A percentile compares a stretch with the other conserved stretches of the same genome.
phyloP scores from a whole-genome alignment of 768 basidiomycete species.

The Pleurotus djamor region DNA sequence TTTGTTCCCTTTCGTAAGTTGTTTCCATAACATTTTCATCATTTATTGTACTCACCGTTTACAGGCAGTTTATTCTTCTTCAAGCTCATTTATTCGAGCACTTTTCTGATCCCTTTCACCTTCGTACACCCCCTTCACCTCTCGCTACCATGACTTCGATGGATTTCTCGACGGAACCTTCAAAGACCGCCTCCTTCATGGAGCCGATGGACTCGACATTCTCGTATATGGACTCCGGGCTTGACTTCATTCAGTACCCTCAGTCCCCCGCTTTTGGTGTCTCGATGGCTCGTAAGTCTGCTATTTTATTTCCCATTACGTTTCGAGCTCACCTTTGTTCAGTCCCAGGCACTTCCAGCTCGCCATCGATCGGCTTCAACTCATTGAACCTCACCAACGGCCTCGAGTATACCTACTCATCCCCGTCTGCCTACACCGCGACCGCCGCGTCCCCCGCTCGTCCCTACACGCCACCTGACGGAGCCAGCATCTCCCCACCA shows the following conservation, averaged over 20 bases:
- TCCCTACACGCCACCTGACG: constrained; percentile 68
- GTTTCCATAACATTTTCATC: constrained; percentile 37
- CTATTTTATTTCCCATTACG: constrained; percentile 10
- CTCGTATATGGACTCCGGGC: constrained; percentile 47
- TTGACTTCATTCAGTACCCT: constrained; percentile 72
- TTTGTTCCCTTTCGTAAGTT: constrained; percentile 16
- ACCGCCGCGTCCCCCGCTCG: constrained; percentile 56
- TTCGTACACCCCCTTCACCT: constrained; percentile 23
- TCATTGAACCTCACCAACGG: constrained; percentile 54
- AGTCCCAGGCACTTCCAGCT: constrained; percentile 55
- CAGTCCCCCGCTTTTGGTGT: constrained; percentile 45
- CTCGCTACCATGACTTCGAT: constrained; percentile 32
- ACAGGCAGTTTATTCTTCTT: constrained; percentile 24
- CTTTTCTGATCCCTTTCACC: constrained; percentile 23
- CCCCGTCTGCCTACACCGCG: constrained; percentile 41
- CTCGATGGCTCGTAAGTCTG: constrained; percentile 59
- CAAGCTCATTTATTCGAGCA: constrained; percentile 17
- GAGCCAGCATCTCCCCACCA: constrained; percentile 64
- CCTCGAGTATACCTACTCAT: constrained; percentile 55
- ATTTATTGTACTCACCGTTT: constrained; percentile 24
- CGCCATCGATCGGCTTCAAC: constrained; percentile 64
- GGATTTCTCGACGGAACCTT: constrained; percentile 38
- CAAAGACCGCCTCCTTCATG: constrained; percentile 45
- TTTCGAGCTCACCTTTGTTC: constrained; percentile 6
- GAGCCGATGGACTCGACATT: constrained; percentile 42